phyloP scores from a whole-genome alignment of 805 yeast genomes.

The Scheffersomyces ergatensis region DNA sequence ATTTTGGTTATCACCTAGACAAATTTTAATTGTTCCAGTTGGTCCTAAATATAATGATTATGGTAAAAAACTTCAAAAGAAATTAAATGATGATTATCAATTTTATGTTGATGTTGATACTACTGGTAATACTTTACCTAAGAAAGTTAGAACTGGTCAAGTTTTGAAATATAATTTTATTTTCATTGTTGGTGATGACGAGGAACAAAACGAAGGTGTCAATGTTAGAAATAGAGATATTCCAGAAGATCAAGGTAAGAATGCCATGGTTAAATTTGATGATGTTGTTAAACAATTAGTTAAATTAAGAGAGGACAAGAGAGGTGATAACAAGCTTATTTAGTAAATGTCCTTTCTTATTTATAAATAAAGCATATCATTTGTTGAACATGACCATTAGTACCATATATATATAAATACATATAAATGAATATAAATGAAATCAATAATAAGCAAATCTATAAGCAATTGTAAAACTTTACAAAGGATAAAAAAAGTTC shows the following conservation, averaged over 20 bases:
- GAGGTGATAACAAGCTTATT: conserved; percentile 58
- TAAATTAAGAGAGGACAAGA: conserved; percentile 68
- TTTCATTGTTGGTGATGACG: conserved; percentile 96
- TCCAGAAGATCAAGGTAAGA: conserved; percentile 88
- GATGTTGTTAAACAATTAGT: conserved; percentile 68
- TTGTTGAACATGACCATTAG: too few relatives aligned
- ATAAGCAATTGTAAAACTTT: too few relatives aligned
- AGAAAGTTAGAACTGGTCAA: conserved; percentile 98
- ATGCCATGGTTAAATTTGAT: conserved; percentile 72
- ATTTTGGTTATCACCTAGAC: conserved; percentile 99
- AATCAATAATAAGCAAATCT: too few relatives aligned
- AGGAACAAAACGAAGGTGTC: conserved; percentile 73
- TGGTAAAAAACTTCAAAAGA: conserved; percentile 76
- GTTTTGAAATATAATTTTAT: conserved; percentile 91
- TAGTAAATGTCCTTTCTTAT: too few relatives aligned
- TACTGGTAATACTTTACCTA: conserved; percentile 93
- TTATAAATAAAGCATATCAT: too few relatives aligned
- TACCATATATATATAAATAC: too few relatives aligned
- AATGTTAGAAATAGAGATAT: conserved; percentile 97
- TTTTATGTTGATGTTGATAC: conserved; percentile 92
- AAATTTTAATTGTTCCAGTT: conserved; percentile 92
- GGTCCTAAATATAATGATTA: conserved; percentile 91
- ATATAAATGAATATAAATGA: too few relatives aligned
- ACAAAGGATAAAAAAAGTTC: too few relatives aligned
- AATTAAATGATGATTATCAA: conserved; percentile 61